phyloP scores from a whole-genome alignment of 2,329 filamentous ascomycete species.

The Microsporum audouinii region DNA sequence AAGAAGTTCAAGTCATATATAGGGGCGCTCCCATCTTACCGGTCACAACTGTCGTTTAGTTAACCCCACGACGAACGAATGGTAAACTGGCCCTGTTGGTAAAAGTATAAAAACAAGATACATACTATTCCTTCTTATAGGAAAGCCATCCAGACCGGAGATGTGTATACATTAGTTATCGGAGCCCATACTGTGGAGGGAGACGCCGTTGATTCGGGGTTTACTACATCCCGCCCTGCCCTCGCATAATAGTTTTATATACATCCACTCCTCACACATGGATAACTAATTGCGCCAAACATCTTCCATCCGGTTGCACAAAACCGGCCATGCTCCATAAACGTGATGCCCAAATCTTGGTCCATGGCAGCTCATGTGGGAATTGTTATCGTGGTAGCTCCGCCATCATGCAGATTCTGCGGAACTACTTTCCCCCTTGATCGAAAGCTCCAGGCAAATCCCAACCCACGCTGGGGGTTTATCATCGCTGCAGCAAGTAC shows the following conservation, averaged over 20 bases:
- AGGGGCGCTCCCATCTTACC: not conserved
- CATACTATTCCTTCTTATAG: not conserved
- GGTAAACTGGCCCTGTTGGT: not conserved
- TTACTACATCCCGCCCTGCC: not conserved
- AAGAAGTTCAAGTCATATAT: not conserved
- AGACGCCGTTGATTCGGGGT: not conserved
- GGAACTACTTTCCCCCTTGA: conserved; percentile 4
- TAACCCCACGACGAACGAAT: not conserved
- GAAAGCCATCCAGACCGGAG: not conserved
- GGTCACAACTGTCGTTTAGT: not conserved
- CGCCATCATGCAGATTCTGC: not conserved
- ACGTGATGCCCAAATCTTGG: not conserved
- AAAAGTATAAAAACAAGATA: not conserved
- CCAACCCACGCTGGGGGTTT: not conserved
- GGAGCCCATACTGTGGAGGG: not conserved
- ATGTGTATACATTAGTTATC: not conserved
- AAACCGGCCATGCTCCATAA: not conserved
- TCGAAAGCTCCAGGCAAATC: not conserved
- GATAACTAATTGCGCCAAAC: not conserved
- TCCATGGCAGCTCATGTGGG: not conserved
- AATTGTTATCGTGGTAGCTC: not conserved
- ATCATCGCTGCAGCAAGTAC: not conserved
- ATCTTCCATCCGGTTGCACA: not conserved
- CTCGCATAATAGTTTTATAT: not conserved
- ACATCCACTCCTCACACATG: not conserved